Conservation (phyloP, 2,329 filamentous ascomycete species). For the Verticillium zaregamsianum region DNA sequence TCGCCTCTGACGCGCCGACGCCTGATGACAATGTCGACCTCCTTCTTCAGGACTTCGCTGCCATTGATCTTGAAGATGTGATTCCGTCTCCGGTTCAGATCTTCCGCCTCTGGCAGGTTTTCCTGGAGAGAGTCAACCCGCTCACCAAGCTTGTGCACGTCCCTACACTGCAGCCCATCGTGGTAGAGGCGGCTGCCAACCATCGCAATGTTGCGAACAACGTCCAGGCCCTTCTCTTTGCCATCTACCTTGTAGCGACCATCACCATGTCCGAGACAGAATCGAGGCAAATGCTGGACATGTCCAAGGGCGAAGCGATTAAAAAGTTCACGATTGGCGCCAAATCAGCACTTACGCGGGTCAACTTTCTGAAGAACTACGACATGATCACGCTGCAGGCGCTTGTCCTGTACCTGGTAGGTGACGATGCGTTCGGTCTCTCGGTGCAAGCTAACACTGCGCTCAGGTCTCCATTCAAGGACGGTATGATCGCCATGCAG, state of each 20-base stretch:
- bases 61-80: conserved; percentile 41
- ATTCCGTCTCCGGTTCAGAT: conserved; percentile 64
- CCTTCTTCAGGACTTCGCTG: conserved; percentile 38
- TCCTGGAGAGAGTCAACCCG: conserved; percentile 70
- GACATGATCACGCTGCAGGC: conserved; percentile 57
- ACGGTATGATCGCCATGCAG: conserved; percentile 53
- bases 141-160: conserved; percentile 69
- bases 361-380: conserved; percentile 55
- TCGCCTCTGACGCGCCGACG: conserved; percentile 44
- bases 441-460: conserved; percentile 10
- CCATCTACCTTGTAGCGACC: conserved; percentile 13
- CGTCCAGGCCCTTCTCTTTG: conserved; percentile 14
- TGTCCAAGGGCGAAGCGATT: conserved; percentile 44
- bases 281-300: conserved; percentile 47
- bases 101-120: conserved; percentile 70
- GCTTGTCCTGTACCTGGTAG: conserved; percentile 53
- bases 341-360: conserved; percentile 43
- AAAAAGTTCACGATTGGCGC: conserved; percentile 48
- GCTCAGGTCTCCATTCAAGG: conserved; percentile 50
- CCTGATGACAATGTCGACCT: conserved; percentile 51
- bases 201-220: conserved; percentile 47
- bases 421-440: neutral
- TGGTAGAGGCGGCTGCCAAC: conserved; percentile 59
- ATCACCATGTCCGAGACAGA: conserved; percentile 37
- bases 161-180: conserved; percentile 61